Evolutionary conservation across 1,139 yeast species (phyloP), one percentile per base, ranked within the genome.

Genomic region (Suhomyces atakaporum): DNA sequence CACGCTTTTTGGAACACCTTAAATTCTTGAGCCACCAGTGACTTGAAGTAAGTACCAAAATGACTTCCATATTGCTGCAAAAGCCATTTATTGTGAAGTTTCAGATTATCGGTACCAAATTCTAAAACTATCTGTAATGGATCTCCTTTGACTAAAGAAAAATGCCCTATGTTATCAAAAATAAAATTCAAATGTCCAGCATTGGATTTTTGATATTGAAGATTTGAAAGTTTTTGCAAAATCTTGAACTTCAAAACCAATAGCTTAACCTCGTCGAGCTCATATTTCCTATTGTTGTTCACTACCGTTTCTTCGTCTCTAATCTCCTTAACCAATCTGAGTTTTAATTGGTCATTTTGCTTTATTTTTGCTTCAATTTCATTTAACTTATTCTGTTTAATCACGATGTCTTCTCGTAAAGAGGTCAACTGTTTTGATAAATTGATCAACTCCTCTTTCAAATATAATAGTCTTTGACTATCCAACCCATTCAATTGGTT

Each of bases 241-340:
- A 57, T 26, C 25, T 53, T 52, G 42, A 53, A 56, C 35, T 58
- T 59, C 16, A 50, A 38, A 16, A 46, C 47, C 21, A 64, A 46
- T 10, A 50, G 27, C 16, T 51, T 50, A 19, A 62, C 54, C 32
- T 64, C 70, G 19, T 53, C 46, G 1, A 39, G 26, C 23, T 55
- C 58, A 38, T 60, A 64, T 23, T 45, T 56, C 34, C 52, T 57
- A 28, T 51, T 56, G 13, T 45, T 50, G 20, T 49, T 51, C 13
- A 59, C 37, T 4, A 40, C 38, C 5, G 41, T 40, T 33, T 60
- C 55, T 11, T 48, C 38, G 1, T 35, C 40, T 2, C 29, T 25
- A 5, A 58, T 46, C 22, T 58, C 51, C 4, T 30, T 21, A 2
- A 38, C 45, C 23, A 62, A 36, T 3, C 37, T 28, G 2, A 27